phyloP scores from a whole-genome alignment of 2,329 filamentous ascomycete species.

The Xylariaceae sp. region DNA sequence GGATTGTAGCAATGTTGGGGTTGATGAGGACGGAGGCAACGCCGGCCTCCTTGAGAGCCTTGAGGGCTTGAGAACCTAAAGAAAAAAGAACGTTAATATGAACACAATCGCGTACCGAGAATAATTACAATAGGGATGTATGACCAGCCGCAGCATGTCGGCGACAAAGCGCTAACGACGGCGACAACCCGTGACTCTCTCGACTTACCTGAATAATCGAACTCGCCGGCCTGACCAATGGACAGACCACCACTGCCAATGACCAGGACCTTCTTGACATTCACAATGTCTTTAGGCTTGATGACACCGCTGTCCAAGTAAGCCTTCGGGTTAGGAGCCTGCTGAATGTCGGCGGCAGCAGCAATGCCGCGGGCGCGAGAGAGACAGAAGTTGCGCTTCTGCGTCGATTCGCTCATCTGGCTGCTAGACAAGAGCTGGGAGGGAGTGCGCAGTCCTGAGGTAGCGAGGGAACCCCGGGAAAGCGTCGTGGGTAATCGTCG shows the following conservation, averaged over 20 bases:
- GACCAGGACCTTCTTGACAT: constrained; percentile 95
- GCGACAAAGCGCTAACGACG: not conserved
- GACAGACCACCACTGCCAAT: constrained; percentile 93
- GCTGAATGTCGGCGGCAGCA: constrained; percentile 47
- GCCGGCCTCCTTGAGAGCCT: constrained; percentile 92
- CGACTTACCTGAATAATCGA: constrained; percentile 89
- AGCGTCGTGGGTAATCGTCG: constrained; percentile 44
- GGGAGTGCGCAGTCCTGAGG: constrained; percentile 35
- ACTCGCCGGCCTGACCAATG: constrained; percentile 97
- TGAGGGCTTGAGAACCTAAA: constrained; percentile 86
- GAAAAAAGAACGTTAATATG: constrained; percentile 20
- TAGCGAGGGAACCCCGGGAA: constrained; percentile 41
- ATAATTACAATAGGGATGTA: not conserved
- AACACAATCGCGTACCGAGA: constrained; percentile 1
- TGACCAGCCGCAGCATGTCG: too few relatives aligned
- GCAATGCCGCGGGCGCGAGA: constrained; percentile 37
- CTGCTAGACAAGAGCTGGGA: constrained; percentile 30
- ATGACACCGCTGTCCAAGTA: constrained; percentile 86
- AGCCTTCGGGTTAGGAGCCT: constrained; percentile 75
- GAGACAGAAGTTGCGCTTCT: constrained; percentile 47
- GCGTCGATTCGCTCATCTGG: constrained; percentile 35
- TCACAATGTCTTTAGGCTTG: constrained; percentile 70
- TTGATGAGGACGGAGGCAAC: constrained; percentile 91
- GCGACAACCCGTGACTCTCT: not conserved
- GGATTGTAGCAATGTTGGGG: constrained; percentile 97